phyloP scores from a whole-genome alignment of 148 eudicot species.

The Talinum fruticosum region DNA sequence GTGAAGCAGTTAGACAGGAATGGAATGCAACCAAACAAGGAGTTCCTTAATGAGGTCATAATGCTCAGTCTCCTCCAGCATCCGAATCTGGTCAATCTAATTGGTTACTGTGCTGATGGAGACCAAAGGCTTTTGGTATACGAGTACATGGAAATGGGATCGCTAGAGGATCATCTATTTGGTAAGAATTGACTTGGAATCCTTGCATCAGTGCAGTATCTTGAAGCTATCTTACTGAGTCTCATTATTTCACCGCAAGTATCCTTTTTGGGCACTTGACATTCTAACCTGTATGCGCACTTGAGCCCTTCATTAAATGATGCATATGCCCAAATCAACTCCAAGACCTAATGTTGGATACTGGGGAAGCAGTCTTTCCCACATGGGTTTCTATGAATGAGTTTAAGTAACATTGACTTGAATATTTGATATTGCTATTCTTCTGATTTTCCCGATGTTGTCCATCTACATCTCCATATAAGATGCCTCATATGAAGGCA shows the following conservation, averaged over 20 bases:
- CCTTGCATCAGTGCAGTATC: background rate
- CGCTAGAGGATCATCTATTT: slow-evolving; percentile 55
- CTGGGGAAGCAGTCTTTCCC: too few relatives aligned
- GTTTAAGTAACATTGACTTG: too few relatives aligned
- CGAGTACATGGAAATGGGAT: slow-evolving; percentile 68
- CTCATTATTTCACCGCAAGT: background rate
- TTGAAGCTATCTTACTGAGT: background rate
- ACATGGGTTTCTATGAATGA: too few relatives aligned
- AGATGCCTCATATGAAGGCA: too few relatives aligned
- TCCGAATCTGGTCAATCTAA: slow-evolving; percentile 56
- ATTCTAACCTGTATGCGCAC: background rate
- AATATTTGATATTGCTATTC: too few relatives aligned
- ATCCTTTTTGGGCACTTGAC: background rate
- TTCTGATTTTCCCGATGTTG: too few relatives aligned
- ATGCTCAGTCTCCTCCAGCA: slow-evolving; percentile 63
- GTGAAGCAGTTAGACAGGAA: slow-evolving; percentile 81
- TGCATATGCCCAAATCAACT: background rate
- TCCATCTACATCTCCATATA: too few relatives aligned
- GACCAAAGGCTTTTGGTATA: slow-evolving; percentile 86
- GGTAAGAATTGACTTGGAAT: slow-evolving; percentile 36
- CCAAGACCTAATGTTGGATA: background rate
- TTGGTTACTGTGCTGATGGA: slow-evolving; percentile 93
- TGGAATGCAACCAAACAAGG: slow-evolving; percentile 70
- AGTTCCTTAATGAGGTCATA: slow-evolving; percentile 60
- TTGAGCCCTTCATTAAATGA: background rate